Evolutionary conservation across 2,329 filamentous ascomycete species (phyloP).

Genomic region (Fusarium sp.): DNA sequence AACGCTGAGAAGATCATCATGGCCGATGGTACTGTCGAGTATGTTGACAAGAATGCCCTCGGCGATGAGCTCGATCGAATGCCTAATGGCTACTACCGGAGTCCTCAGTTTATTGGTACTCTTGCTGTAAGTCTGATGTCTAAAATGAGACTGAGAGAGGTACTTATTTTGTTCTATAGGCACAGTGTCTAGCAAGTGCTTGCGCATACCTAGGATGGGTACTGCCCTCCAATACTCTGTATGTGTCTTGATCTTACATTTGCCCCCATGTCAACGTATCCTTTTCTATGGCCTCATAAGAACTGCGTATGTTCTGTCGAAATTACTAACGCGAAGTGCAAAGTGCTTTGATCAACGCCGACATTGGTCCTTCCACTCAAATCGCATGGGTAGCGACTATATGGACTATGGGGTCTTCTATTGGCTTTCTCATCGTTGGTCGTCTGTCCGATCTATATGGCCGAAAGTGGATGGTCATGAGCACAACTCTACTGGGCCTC

Average conservation of each 20-base stretch:
- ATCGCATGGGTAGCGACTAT: slow-evolving; percentile 52
- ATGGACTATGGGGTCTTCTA: slow-evolving; percentile 54
- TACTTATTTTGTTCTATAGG: slow-evolving; percentile 32
- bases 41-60: slow-evolving; percentile 56
- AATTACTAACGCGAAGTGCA: neutral
- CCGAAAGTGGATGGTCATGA: slow-evolving; percentile 55
- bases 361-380: slow-evolving; percentile 48
- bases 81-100: slow-evolving; percentile 56
- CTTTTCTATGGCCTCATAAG: neutral
- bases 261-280: neutral
- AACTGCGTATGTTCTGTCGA: neutral
- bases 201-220: slow-evolving; percentile 53
- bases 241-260: slow-evolving; percentile 5
- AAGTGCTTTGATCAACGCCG: slow-evolving; percentile 48
- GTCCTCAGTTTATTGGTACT: slow-evolving; percentile 55
- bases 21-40: slow-evolving; percentile 56
- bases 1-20: slow-evolving; percentile 49
- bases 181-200: slow-evolving; percentile 50
- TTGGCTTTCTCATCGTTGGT: slow-evolving; percentile 56
- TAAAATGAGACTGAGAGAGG: neutral
- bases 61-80: slow-evolving; percentile 55
- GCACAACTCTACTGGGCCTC: slow-evolving; percentile 49
- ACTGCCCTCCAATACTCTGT: slow-evolving; percentile 52
- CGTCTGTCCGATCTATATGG: slow-evolving; percentile 58
- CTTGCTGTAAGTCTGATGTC: slow-evolving; percentile 45